Percentiles rank a stretch among this genome's conserved stretches.
phyloP scores from a whole-genome alignment of 2,329 filamentous ascomycete species.

The Nemania serpens region DNA sequence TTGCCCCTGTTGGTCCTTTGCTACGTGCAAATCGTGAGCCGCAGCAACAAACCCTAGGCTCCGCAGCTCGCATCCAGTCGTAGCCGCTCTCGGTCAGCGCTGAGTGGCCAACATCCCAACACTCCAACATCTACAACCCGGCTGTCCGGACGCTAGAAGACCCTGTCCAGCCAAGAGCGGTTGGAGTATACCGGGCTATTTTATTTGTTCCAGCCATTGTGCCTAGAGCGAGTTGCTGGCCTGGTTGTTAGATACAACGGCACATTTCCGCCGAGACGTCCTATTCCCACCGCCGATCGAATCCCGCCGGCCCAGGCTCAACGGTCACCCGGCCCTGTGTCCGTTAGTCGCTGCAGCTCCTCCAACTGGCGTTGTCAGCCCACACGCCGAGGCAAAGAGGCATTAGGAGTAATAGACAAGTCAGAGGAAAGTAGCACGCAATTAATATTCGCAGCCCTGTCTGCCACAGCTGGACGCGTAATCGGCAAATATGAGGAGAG shows the following conservation, averaged over 20 bases:
- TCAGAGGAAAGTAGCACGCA: constrained; percentile 17
- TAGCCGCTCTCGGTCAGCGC: constrained; percentile 15
- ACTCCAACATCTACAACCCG: constrained; percentile 25
- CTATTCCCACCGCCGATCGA: constrained; percentile 33
- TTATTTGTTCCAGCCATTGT: constrained; percentile 27
- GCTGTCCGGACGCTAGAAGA: constrained; percentile 35
- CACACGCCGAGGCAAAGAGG: constrained; percentile 19
- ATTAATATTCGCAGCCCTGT: constrained; percentile 24
- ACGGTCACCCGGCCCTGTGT: constrained; percentile 40
- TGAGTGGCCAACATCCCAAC: constrained; percentile 7
- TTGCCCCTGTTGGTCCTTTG: constrained; percentile 4
- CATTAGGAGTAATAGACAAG: background rate
- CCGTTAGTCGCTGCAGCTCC: constrained; percentile 28
- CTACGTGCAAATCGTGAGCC: constrained; percentile 1
- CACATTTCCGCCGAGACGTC: constrained; percentile 22
- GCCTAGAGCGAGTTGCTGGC: constrained; percentile 24
- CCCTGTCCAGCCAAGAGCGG: constrained; percentile 32
- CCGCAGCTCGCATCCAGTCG: constrained; percentile 14
- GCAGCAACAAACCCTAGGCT: constrained; percentile 12
- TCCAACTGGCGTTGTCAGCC: constrained; percentile 19
- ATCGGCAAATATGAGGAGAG: constrained; percentile 42
- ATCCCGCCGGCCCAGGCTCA: constrained; percentile 30
- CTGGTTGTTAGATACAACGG: constrained; percentile 26
- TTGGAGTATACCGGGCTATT: constrained; percentile 32
- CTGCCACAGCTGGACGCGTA: constrained; percentile 35